Evolutionary conservation across 208 protist genomes (phyloP).

Genomic region (Crithidia acanthocephali): DNA sequence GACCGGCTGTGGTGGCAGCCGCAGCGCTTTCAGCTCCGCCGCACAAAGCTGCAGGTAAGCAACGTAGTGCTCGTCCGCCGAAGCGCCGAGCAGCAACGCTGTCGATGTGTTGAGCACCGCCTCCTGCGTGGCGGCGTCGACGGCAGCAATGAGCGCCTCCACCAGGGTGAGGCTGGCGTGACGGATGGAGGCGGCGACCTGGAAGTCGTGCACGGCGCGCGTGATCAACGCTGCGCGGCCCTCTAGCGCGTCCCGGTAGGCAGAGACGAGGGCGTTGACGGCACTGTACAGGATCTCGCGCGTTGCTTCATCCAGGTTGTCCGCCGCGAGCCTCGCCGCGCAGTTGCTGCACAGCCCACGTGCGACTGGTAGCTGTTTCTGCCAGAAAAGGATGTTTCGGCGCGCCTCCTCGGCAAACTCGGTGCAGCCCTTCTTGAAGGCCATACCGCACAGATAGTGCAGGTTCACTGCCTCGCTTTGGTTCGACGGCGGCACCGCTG

Average conservation of each 20-base stretch:
- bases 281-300: conserved; percentile 38
- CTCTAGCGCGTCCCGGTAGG: conserved; percentile 30
- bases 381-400: conserved; percentile 45
- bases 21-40: conserved; percentile 26
- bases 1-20: conserved; percentile 16
- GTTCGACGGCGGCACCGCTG: conserved; percentile 13
- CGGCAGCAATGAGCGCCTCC: conserved; percentile 25
- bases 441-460: conserved; percentile 49
- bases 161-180: conserved; percentile 26
- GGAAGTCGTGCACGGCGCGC: conserved; percentile 28
- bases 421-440: conserved; percentile 47
- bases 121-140: conserved; percentile 21
- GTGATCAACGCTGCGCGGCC: not conserved
- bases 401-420: conserved; percentile 47
- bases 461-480: conserved; percentile 33
- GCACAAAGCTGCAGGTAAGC: conserved; percentile 42
- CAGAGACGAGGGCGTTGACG: conserved; percentile 31
- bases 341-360: conserved; percentile 22
- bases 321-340: conserved; percentile 11
- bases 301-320: conserved; percentile 8
- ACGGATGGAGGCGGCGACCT: conserved; percentile 18
- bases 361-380: conserved; percentile 34
- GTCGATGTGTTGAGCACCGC: conserved; percentile 22
- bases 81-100: conserved; percentile 17
- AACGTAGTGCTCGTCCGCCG: conserved; percentile 23